Evolutionary conservation across 1,284 basidiomycete species (phyloP).

Genomic region (Trametes sp.): DNA sequence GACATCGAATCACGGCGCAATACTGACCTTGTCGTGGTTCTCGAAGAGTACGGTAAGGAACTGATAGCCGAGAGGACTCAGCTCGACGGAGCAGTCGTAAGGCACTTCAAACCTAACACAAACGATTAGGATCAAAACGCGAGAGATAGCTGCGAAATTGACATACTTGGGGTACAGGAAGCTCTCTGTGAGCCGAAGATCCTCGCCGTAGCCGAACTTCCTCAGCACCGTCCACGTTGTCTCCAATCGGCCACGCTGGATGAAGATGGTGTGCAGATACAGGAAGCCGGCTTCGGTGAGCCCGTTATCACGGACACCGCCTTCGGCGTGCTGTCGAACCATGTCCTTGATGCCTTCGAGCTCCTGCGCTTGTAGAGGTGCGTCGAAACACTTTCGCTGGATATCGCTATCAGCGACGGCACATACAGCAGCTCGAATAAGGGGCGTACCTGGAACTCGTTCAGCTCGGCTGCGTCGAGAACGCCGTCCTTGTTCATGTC

Average conservation of each 20-base stretch:
- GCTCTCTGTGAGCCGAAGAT: conserved; percentile 87
- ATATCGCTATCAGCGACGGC: conserved; percentile 3
- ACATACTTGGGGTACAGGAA: conserved; percentile 85
- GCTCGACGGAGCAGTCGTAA: conserved; percentile 92
- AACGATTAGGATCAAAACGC: conserved; percentile 16
- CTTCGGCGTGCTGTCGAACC: conserved; percentile 78
- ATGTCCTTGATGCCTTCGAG: conserved; percentile 91
- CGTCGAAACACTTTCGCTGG: conserved; percentile 93
- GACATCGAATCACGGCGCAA: not conserved
- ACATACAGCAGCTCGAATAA: not conserved
- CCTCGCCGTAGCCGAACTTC: conserved; percentile 96
- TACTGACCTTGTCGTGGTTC: conserved; percentile 89
- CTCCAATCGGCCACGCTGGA: conserved; percentile 94
- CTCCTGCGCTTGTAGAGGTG: conserved; percentile 91
- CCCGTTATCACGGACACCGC: conserved; percentile 75
- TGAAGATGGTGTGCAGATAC: conserved; percentile 96
- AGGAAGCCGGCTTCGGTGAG: conserved; percentile 95
- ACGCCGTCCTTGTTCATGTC: conserved; percentile 95
- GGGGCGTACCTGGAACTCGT: conserved; percentile 87
- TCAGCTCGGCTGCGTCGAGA: conserved; percentile 90
- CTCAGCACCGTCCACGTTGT: conserved; percentile 98
- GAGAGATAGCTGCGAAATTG: conserved; percentile 15
- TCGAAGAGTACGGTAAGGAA: conserved; percentile 99
- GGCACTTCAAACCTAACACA: conserved; percentile 86
- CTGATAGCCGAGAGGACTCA: conserved; percentile 92